These are phyloP conservation scores for Acanthamoeba royreba DNA, from an alignment of 208 protist genomes.

Conservation along the genomic window DNA sequence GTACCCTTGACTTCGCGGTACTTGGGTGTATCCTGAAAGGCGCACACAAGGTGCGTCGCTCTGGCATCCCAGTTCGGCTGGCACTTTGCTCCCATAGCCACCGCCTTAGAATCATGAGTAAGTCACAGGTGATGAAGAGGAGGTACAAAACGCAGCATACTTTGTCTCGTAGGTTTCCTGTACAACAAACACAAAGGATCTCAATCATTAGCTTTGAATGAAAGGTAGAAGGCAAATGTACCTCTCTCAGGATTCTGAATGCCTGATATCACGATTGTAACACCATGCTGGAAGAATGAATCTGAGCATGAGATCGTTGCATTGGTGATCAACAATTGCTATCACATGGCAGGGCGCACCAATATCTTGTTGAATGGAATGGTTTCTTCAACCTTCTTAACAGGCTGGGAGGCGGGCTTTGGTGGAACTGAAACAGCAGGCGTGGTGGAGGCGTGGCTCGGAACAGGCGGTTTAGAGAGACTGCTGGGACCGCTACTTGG, in stretches of 20 bases:
- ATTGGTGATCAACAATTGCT: not conserved
- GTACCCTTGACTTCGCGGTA: not conserved
- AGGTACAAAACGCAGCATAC: not conserved
- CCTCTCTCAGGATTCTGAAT: not conserved
- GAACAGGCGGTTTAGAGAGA: too few species aligned
- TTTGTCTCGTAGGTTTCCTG: not conserved
- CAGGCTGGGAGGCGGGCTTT: not conserved
- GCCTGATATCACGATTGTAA: not conserved
- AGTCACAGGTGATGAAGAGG: too few species aligned
- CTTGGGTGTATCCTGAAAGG: slow-evolving; percentile 9
- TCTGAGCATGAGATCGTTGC: not conserved
- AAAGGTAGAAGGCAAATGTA: too few species aligned
- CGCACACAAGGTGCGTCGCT: not conserved
- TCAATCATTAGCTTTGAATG: too few species aligned
- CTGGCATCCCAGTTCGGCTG: not conserved
- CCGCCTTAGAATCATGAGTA: too few species aligned
- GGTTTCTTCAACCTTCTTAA: not conserved
- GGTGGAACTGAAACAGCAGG: too few species aligned
- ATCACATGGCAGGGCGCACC: not conserved
- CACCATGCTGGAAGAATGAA: not conserved
- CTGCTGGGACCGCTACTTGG: not conserved
- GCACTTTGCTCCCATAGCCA: not conserved
- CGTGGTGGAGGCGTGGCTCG: too few species aligned
- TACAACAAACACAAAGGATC: not conserved
- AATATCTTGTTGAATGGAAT: not conserved